phyloP scores from a whole-genome alignment of 805 yeast species.

The Metschnikowia matae region DNA sequence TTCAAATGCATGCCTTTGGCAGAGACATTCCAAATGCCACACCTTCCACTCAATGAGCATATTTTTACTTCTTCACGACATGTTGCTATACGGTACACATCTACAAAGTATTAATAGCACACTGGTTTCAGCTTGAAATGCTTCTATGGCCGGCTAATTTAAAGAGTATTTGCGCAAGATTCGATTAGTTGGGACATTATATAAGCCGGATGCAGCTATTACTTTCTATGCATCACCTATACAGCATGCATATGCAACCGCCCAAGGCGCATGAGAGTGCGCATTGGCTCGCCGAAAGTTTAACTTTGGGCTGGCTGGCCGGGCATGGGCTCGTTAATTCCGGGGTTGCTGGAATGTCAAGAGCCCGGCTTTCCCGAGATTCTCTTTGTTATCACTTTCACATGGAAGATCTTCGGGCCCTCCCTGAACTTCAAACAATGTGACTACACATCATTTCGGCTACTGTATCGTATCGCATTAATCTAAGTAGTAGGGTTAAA shows the following conservation, averaged over 20 bases:
- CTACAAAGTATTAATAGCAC: background rate
- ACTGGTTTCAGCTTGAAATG: background rate
- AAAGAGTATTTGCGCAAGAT: background rate
- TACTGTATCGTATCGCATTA: no score
- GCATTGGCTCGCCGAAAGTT: background rate
- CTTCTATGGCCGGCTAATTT: background rate
- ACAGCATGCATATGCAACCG: conserved; percentile 1
- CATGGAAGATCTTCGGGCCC: background rate
- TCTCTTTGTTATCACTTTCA: background rate
- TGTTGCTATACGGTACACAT: no score
- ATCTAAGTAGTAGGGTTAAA: background rate
- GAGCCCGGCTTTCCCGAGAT: background rate
- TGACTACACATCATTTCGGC: background rate
- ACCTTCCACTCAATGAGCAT: background rate
- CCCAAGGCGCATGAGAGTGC: background rate
- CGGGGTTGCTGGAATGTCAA: background rate
- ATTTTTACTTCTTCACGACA: background rate
- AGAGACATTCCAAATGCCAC: background rate
- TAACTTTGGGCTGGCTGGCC: background rate
- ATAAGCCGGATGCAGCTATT: background rate
- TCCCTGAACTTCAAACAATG: background rate
- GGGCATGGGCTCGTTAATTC: background rate
- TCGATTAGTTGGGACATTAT: background rate
- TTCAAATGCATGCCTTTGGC: no score
- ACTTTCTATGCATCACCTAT: conserved; percentile 1